Evolutionary conservation across 495 filamentous ascomycete species (phyloP).

Genomic region (Hyaloscypha finlandica): DNA sequence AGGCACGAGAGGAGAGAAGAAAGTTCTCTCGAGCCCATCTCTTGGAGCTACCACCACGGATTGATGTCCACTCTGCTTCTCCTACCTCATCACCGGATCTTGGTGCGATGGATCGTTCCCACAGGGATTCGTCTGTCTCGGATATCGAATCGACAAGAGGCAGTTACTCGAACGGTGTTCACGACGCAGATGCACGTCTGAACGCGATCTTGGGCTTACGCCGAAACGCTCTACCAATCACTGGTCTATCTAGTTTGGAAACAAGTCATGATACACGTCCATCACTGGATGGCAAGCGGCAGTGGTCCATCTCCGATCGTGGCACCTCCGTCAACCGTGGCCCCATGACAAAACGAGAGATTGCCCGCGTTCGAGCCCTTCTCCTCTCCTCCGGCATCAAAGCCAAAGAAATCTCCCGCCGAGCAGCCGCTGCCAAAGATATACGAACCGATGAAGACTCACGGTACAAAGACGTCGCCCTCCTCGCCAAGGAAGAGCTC

Average conservation of each 20-base stretch:
- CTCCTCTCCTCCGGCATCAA: slow-evolving; percentile 84
- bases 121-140: slow-evolving; percentile 30
- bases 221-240: slow-evolving; percentile 43
- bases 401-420: slow-evolving; percentile 72
- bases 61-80: slow-evolving; percentile 58
- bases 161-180: slow-evolving; percentile 29
- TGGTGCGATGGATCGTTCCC: slow-evolving; percentile 8
- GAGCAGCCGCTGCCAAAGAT: slow-evolving; percentile 51
- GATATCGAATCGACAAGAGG: slow-evolving; percentile 30
- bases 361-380: slow-evolving; percentile 71
- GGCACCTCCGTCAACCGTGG: slow-evolving; percentile 41
- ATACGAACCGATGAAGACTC: slow-evolving; percentile 10
- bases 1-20: slow-evolving; percentile 20
- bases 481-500: slow-evolving; percentile 38
- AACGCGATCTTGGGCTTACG: slow-evolving; percentile 39
- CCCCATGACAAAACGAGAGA: slow-evolving; percentile 61
- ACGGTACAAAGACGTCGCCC: slow-evolving; percentile 39
- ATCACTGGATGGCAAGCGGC: slow-evolving; percentile 38
- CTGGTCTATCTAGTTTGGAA: slow-evolving; percentile 32
- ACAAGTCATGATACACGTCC: slow-evolving; percentile 23
- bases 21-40: slow-evolving; percentile 50
- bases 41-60: slow-evolving; percentile 58
- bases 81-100: slow-evolving; percentile 38
- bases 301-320: slow-evolving; percentile 75
- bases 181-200: slow-evolving; percentile 36